phyloP scores from a whole-genome alignment of 768 basidiomycete genomes.

The Leucogyrophana mollusca region DNA sequence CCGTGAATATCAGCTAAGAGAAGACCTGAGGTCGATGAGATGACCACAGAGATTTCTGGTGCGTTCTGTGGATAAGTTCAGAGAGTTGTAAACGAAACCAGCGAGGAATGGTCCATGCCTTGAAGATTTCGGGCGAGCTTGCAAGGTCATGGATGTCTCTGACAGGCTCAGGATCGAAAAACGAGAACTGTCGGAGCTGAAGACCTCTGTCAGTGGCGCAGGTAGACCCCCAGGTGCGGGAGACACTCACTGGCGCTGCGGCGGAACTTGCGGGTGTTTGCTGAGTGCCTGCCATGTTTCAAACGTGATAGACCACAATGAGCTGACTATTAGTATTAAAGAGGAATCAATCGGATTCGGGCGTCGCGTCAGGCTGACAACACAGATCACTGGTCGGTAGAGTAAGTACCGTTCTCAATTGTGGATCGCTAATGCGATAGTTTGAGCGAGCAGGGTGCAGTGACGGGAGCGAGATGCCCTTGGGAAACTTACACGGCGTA shows the following conservation, averaged over 20 bases:
- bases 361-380: no score
- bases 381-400: no score
- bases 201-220: slow-evolving; percentile 8
- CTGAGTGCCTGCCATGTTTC: no score
- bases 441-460: no score
- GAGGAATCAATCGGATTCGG: no score
- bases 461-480: no score
- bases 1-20: slow-evolving; percentile 87
- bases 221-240: not conserved
- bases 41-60: slow-evolving; percentile 70
- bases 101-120: slow-evolving; percentile 38
- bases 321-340: no score
- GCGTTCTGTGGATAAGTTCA: slow-evolving; percentile 40
- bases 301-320: no score
- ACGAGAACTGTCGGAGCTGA: slow-evolving; percentile 87
- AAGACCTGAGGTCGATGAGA: slow-evolving; percentile 62
- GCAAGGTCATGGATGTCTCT: slow-evolving; percentile 79
- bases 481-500: no score
- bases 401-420: no score
- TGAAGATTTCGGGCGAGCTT: slow-evolving; percentile 75
- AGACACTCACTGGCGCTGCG: not conserved
- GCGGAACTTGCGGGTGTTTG: no score
- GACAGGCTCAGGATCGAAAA: slow-evolving; percentile 79
- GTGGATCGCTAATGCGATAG: no score
- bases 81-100: not conserved